Percentiles rank a stretch among this genome's conserved stretches.
Conservation (phyloP, 495 filamentous ascomycete genomes). For the Evansstolkia leycettana region DNA sequence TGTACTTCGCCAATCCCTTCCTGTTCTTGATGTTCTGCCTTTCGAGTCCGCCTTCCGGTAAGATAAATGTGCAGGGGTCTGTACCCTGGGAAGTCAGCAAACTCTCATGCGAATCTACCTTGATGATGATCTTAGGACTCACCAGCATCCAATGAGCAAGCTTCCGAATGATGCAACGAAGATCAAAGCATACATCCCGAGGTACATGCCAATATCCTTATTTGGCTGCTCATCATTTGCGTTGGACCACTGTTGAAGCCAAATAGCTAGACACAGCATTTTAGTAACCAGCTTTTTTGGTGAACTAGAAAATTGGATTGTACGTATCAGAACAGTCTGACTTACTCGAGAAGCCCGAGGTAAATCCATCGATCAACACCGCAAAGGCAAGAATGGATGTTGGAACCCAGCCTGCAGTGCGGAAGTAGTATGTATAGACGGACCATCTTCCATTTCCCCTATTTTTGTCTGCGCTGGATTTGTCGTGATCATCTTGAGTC, state of each 20-base stretch:
- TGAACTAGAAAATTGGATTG: slow-evolving; percentile 6
- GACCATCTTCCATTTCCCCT: slow-evolving; percentile 24
- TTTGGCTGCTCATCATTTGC: slow-evolving; percentile 19
- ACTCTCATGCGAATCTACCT: no score
- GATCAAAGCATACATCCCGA: slow-evolving; percentile 26
- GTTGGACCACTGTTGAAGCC: slow-evolving; percentile 30
- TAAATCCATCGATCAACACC: not conserved
- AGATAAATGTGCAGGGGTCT: no score
- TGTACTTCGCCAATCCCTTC: no score
- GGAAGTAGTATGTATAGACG: slow-evolving; percentile 39
- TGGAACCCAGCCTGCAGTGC: slow-evolving; percentile 19
- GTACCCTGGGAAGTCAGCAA: no score
- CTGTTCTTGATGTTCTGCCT: no score
- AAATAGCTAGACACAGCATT: slow-evolving; percentile 17
- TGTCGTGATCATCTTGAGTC: not conserved
- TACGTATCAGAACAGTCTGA: not conserved
- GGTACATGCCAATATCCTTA: slow-evolving; percentile 23
- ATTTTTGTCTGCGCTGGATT: no score
- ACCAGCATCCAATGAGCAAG: no score
- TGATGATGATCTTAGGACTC: no score
- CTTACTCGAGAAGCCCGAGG: slow-evolving; percentile 3
- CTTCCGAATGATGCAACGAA: no score
- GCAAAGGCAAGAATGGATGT: not conserved
- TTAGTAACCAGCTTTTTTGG: not conserved
- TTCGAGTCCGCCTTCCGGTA: no score